Evolutionary conservation across 2,329 filamentous ascomycete species (phyloP).

Genomic region (Microcyclospora tardicrescens): DNA sequence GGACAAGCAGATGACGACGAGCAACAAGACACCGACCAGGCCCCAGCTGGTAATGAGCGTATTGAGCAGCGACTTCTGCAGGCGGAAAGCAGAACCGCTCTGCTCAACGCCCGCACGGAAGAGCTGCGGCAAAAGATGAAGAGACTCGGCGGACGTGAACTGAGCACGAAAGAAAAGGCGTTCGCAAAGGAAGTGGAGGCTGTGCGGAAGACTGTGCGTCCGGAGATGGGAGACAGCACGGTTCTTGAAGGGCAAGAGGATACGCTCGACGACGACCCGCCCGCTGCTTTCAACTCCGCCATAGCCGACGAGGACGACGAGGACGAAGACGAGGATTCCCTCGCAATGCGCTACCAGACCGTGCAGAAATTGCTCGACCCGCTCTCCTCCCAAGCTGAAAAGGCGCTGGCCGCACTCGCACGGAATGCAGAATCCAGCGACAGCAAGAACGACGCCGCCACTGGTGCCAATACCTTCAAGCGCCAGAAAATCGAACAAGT

Average conservation of each 20-base stretch:
- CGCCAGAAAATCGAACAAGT: constrained; percentile 53
- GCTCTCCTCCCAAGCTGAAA: constrained; percentile 16
- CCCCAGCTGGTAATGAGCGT: constrained; percentile 26
- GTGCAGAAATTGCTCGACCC: constrained; percentile 16
- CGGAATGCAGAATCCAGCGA: constrained; percentile 18
- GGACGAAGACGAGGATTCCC: constrained; percentile 2
- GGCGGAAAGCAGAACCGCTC: constrained; percentile 44
- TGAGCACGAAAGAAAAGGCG: constrained; percentile 49
- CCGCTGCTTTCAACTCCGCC: constrained; percentile 10
- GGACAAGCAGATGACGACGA: constrained; percentile 43
- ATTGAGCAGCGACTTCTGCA: constrained; percentile 46
- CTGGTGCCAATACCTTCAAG: constrained; percentile 47
- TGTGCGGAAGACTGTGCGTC: constrained; percentile 23
- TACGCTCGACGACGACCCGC: not conserved
- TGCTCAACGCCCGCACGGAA: constrained; percentile 48
- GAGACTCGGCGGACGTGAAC: constrained; percentile 37
- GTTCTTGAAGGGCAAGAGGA: constrained; percentile 6
- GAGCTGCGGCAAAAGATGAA: constrained; percentile 39
- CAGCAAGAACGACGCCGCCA: constrained; percentile 25
- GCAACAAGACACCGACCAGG: constrained; percentile 31
- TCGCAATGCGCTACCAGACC: constrained; percentile 5
- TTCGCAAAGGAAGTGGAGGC: constrained; percentile 45
- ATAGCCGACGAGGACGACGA: constrained; percentile 18
- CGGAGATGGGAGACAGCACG: constrained; percentile 1
- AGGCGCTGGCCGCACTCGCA: constrained; percentile 13